Base-by-base conservation (phyloP, 2,329 filamentous ascomycete species). In the Anisogramma anomala region DNA sequence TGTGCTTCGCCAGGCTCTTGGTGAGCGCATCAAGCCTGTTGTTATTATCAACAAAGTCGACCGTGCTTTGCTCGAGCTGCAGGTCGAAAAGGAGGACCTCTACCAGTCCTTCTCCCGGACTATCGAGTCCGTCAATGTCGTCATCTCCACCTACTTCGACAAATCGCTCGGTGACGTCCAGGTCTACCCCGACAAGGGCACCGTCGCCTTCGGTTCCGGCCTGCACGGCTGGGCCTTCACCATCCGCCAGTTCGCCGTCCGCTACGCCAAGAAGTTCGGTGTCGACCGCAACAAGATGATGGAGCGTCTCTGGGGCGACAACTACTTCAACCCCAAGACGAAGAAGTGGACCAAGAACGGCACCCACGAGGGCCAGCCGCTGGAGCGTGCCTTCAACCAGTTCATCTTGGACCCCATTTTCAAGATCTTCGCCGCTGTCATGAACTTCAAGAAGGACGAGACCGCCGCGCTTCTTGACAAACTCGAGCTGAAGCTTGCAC, bases 21-120 rank as follows among this genome's bases (percentile, higher is more conserved):
- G 86, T 79, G 91, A 98, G 82, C 89, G 91, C 74, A 98, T 98
- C 72, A 96, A 96, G 84, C 91, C 91, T 61, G 89, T 98, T 62
- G 79, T 95, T 65, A 84, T 95, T 71, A 95, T 98, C 80, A 98
- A 98, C 87, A 98, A 98, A 84, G 91, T 98, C 69, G 91, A 98
- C 66, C 89, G 91, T 73, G 88, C 91, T 71, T 85, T 98, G 63
- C 87, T 98, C 66, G 91, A 98, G 74, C 81, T 98, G 52, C 91
- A 98, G 76, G 82, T 95, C 62, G 82, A 79, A 70, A 95, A 96
- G 82, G 91, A 98, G 74, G 91, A 98, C 64, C 74, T 98, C 55
- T 98, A 94, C 82, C 89, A 96, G 77, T 94, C 89, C 66, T 98
- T 98, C 83, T 88, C 86, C 52, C 84, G 89, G 82, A 94, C 91